These are phyloP conservation scores for Candida insectorum DNA, from an alignment of 805 yeast genomes.

Conservation along the genomic window DNA sequence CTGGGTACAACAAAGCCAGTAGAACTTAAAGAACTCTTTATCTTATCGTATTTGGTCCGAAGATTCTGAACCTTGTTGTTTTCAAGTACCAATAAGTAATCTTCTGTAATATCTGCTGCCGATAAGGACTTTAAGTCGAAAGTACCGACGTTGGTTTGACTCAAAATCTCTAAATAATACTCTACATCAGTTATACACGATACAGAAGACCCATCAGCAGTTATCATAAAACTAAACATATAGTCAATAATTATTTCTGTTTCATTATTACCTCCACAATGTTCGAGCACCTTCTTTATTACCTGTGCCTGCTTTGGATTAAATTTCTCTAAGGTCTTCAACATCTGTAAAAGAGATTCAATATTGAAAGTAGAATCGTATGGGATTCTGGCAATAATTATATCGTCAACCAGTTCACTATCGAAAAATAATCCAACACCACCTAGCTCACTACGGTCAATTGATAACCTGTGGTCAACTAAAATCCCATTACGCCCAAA, in stretches of 20 bases:
- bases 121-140: constrained; percentile 1
- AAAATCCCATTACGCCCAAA: constrained; percentile 12
- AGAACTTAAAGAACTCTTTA: constrained; percentile 7
- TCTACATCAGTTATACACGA: constrained; percentile 5
- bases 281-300: constrained; percentile 17
- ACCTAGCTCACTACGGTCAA: constrained; percentile 23
- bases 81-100: constrained; percentile 8
- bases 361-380: constrained; percentile 17
- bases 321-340: constrained; percentile 15
- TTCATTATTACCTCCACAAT: constrained; percentile 23
- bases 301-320: constrained; percentile 19
- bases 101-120: constrained; percentile 2
- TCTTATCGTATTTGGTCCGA: constrained; percentile 10
- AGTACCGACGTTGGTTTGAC: constrained; percentile 12
- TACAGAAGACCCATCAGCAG: constrained; percentile 5
- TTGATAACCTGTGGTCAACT: constrained; percentile 13
- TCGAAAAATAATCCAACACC: constrained; percentile 28
- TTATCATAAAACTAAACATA: constrained; percentile 20
- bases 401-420: constrained; percentile 7
- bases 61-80: constrained; percentile 5
- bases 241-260: constrained; percentile 25
- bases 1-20: constrained; percentile 5
- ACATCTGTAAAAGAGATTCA: constrained; percentile 14
- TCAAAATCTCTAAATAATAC: constrained; percentile 18
- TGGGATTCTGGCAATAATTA: constrained; percentile 21